A percentile compares a stretch with the other conserved stretches of the same genome.
Conservation (phyloP, 768 basidiomycete genomes). For the Leccinum fibrillosum region DNA sequence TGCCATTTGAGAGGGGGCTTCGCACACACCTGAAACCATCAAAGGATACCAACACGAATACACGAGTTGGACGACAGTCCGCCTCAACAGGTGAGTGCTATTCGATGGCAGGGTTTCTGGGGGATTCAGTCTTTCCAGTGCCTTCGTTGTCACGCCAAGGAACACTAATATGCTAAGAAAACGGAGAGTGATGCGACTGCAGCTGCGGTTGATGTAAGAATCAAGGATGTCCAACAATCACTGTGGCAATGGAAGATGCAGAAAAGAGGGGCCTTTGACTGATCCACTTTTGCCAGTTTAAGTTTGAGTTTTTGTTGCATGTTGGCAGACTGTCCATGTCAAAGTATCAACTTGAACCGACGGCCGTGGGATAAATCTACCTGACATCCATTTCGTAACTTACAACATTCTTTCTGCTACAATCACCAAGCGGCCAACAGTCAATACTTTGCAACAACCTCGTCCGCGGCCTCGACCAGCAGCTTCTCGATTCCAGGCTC, state of each 20-base stretch:
- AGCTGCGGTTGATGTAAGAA: conserved; percentile 4
- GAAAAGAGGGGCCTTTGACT: not conserved
- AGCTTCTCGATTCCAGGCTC: conserved; percentile 68
- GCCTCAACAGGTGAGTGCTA: conserved; percentile 74
- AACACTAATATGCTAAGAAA: conserved; percentile 2
- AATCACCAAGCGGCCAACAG: not conserved
- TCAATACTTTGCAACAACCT: conserved; percentile 27
- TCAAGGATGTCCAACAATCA: not conserved
- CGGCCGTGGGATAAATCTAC: not conserved
- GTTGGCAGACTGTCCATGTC: not conserved
- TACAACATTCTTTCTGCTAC: not conserved
- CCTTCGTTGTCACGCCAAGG: not conserved
- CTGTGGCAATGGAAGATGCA: not conserved
- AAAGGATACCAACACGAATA: conserved; percentile 68
- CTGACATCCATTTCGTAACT: not conserved
- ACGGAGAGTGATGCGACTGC: not conserved
- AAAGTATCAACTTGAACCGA: not conserved
- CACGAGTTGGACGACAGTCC: conserved; percentile 46
- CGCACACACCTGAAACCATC: conserved; percentile 54
- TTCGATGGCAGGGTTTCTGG: conserved; percentile 39
- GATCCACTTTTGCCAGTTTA: not conserved
- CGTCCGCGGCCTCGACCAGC: conserved; percentile 56
- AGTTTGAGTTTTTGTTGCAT: not conserved
- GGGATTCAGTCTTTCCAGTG: not conserved
- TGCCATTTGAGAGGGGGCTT: not conserved